Base-by-base conservation (phyloP, 2,329 filamentous ascomycete species). In the Diaporthe sp. region DNA sequence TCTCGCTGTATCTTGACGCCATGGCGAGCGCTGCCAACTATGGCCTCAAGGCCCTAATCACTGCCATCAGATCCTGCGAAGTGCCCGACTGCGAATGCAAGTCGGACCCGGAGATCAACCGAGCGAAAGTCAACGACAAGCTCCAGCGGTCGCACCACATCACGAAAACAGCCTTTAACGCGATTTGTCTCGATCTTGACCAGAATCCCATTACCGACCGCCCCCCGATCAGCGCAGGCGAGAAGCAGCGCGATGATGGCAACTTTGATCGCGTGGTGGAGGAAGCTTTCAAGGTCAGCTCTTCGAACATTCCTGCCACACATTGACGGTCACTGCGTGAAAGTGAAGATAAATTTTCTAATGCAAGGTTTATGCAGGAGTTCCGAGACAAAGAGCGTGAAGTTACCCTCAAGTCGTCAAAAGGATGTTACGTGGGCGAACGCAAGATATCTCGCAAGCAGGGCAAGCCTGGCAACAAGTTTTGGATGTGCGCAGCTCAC, bases 261-360 rank as follows among this genome's bases (percentile, higher is more conserved):
- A 19, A 44, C n/a, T 62, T 62, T 17, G n/a, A 62, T 1, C 59
- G 15, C 9, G 22, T 31, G 2, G 37, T 62, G n/a, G n/a, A 44
- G 39, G 59, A 62, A 6, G 59, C 59, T 42, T 62, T 62, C 59
- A 44, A 44, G n/a, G 59, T 62, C 39, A 46, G 59, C 15, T 25
- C 22, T 15, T 37, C 37, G 15, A 25, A 44, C 42, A 17, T 44
- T 44, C 42, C 13, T 44, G 42, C 4, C 15, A 6, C 17, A 17
- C 42, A 4, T 44, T 44, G 42, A 17, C 42, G 42, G 42, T 44
- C 42, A 17, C 42, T 44, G 42, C 42, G 42, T 44, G 42, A 17
- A 44, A 44, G 42, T 44, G 17, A 6, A 31, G 25, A 19, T 25
- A 0, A 19, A 0, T 6, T 9, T 9, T 13, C 55, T 59, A n/a